These are phyloP conservation scores for Juglanconis juglandina DNA, from an alignment of 2,329 filamentous ascomycete genomes.

Conservation along the genomic window DNA sequence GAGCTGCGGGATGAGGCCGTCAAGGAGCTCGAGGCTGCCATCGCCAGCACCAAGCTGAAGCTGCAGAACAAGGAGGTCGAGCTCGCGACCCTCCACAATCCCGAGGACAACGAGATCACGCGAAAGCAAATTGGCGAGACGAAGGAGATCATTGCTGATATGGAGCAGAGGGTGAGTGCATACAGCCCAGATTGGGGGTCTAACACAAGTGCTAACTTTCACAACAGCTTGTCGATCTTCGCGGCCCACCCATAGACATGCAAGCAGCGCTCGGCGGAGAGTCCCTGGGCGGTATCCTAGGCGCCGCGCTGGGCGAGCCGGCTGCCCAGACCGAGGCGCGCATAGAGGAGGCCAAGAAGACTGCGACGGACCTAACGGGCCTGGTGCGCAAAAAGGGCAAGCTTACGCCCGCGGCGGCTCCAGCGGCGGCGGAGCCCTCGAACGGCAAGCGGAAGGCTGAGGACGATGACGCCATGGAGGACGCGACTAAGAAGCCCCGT, in stretches of 20 bases:
- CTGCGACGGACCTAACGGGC: slow-evolving; percentile 69
- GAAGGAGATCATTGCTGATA: slow-evolving; percentile 74
- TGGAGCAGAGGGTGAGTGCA: slow-evolving; percentile 66
- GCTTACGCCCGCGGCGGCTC: slow-evolving; percentile 21
- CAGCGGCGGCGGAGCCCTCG: slow-evolving; percentile 17
- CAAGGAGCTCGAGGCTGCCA: slow-evolving; percentile 68
- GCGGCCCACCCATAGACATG: slow-evolving; percentile 58
- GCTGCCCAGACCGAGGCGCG: slow-evolving; percentile 58
- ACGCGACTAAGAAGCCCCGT: slow-evolving; percentile 34
- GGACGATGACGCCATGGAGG: slow-evolving; percentile 27
- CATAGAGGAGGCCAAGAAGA: slow-evolving; percentile 69
- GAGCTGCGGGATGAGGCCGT: slow-evolving; percentile 68
- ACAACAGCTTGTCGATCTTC: slow-evolving; percentile 63
- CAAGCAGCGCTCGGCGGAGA: slow-evolving; percentile 52
- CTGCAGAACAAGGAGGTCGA: slow-evolving; percentile 67
- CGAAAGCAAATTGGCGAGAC: slow-evolving; percentile 66
- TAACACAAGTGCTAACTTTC: slow-evolving; percentile 1
- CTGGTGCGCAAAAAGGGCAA: slow-evolving; percentile 66
- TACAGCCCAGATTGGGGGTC: not conserved
- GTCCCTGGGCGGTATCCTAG: slow-evolving; percentile 57
- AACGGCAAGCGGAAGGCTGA: slow-evolving; percentile 45
- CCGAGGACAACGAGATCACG: slow-evolving; percentile 64
- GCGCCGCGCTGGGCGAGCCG: slow-evolving; percentile 60
- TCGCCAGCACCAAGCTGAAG: slow-evolving; percentile 68
- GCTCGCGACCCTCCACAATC: slow-evolving; percentile 58